These are phyloP conservation scores for Candida alai DNA, from an alignment of 805 yeast genomes.

Conservation along the genomic window DNA sequence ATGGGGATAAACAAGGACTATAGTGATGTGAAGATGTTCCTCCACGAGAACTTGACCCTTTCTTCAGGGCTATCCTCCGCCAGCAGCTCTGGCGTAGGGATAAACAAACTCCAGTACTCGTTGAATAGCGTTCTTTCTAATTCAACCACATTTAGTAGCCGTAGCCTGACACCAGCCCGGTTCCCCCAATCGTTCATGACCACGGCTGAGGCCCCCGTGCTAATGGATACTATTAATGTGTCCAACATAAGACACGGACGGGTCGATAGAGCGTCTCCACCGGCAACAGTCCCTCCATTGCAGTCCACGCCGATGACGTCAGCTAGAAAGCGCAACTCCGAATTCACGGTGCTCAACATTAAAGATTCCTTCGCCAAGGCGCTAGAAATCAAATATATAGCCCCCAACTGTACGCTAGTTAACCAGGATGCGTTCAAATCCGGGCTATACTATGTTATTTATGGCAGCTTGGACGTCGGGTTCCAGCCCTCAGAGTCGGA, in stretches of 20 bases:
- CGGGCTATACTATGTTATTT: slow-evolving; percentile 78
- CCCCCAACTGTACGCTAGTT: slow-evolving; percentile 54
- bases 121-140: neutral
- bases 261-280: too few relatives aligned
- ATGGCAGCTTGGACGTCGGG: slow-evolving; percentile 69
- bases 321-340: slow-evolving; percentile 1
- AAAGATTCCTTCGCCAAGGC: slow-evolving; percentile 57
- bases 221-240: slow-evolving; percentile 9
- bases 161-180: neutral
- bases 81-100: slow-evolving; percentile 24
- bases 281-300: neutral
- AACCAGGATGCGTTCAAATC: slow-evolving; percentile 62
- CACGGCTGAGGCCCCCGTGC: too few relatives aligned
- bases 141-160: neutral
- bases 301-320: neutral
- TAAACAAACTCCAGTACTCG: slow-evolving; percentile 8
- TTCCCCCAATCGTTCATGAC: neutral
- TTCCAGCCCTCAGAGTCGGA: slow-evolving; percentile 18
- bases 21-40: neutral
- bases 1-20: slow-evolving; percentile 51
- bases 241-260: slow-evolving; percentile 1
- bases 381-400: slow-evolving; percentile 51
- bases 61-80: slow-evolving; percentile 19
- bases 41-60: neutral
- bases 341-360: slow-evolving; percentile 46